phyloP scores from a whole-genome alignment of 2,329 filamentous ascomycete genomes.

The Meredithiella fracta region DNA sequence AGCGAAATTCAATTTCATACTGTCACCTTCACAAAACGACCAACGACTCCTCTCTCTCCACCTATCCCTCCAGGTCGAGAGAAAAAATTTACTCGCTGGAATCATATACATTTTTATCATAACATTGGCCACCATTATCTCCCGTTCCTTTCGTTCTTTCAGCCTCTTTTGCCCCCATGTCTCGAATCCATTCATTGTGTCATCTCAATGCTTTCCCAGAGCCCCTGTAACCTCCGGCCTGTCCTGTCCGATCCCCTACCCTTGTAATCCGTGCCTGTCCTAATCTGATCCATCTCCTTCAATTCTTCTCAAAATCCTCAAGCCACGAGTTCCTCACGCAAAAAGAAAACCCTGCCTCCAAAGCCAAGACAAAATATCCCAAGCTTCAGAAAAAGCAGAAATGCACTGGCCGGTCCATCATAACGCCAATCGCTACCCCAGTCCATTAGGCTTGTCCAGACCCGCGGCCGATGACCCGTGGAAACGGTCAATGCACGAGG shows the following conservation, averaged over 20 bases:
- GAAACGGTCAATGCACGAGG: neutral
- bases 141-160: neutral
- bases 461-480: neutral
- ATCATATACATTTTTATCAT: neutral
- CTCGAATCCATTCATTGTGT: too few relatives aligned
- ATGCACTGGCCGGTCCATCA: too few relatives aligned
- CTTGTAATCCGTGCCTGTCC: neutral
- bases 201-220: neutral
- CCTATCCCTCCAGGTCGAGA: neutral
- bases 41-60: too few relatives aligned
- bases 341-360: neutral
- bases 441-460: neutral
- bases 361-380: too few relatives aligned
- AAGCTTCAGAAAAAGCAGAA: too few relatives aligned
- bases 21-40: too few relatives aligned
- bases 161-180: neutral
- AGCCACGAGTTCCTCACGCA: conserved; percentile 2
- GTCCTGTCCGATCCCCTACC: neutral
- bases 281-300: neutral
- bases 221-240: neutral
- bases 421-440: too few relatives aligned
- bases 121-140: neutral
- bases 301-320: neutral
- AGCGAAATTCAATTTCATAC: too few relatives aligned
- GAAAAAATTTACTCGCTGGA: neutral